Conservation (phyloP, 805 yeast genomes). For the Cyberlindnera euphorbiae region DNA sequence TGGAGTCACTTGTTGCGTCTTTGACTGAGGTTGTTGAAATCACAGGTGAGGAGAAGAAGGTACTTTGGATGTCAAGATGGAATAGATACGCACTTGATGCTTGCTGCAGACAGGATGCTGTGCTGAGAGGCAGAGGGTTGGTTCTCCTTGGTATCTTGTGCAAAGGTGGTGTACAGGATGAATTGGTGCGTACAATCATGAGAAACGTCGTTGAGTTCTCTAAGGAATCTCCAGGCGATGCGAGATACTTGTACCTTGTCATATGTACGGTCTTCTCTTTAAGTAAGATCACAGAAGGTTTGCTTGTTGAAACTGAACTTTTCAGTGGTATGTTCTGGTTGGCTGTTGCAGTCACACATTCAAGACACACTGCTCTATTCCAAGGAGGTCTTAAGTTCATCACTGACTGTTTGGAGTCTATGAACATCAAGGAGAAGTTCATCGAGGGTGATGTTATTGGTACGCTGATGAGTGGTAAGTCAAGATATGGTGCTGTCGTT, state of each 20-base stretch:
- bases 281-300: conserved; percentile 35
- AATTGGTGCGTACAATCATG: conserved; percentile 36
- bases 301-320: conserved; percentile 29
- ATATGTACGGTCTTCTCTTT: conserved; percentile 37
- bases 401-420: conserved; percentile 31
- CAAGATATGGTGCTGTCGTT: conserved; percentile 37
- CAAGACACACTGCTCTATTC: conserved; percentile 31
- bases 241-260: conserved; percentile 19
- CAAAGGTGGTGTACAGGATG: conserved; percentile 56
- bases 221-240: conserved; percentile 27
- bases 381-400: conserved; percentile 38
- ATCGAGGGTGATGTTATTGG: conserved; percentile 23
- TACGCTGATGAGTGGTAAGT: conserved; percentile 25
- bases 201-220: conserved; percentile 29
- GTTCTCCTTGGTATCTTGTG: conserved; percentile 67
- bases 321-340: conserved; percentile 35
- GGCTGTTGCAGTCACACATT: conserved; percentile 28
- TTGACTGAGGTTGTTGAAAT: conserved; percentile 48
- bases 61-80: conserved; percentile 63
- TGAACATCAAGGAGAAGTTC: conserved; percentile 29
- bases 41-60: conserved; percentile 43
- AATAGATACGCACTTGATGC: conserved; percentile 57
- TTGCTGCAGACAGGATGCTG: conserved; percentile 50
- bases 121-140: conserved; percentile 63
- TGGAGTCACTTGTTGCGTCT: conserved; percentile 56